Percentiles rank a stretch among this genome's conserved stretches.
phyloP scores from a whole-genome alignment of 768 basidiomycete genomes.

The Lactarius hengduanensis region DNA sequence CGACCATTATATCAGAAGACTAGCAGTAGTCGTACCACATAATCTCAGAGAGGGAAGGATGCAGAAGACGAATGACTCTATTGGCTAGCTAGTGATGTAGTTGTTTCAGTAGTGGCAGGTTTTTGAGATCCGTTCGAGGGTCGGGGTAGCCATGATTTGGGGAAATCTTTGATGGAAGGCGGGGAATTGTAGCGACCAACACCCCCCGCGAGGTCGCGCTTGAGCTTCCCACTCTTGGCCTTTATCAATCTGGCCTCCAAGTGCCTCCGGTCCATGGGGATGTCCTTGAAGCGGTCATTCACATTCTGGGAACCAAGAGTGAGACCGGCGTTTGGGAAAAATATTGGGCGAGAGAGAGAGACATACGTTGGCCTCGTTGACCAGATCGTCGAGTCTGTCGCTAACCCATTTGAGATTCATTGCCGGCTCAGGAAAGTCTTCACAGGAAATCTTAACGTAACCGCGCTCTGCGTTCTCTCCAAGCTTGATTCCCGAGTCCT shows the following conservation, averaged over 20 bases:
- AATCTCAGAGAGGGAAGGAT: background rate
- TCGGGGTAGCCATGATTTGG: conserved; percentile 29
- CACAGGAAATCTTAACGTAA: conserved; percentile 88
- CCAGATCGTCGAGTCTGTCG: conserved; percentile 75
- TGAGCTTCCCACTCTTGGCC: conserved; percentile 62
- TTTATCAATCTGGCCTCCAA: conserved; percentile 69
- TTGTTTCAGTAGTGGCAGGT: background rate
- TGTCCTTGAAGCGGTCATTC: conserved; percentile 50
- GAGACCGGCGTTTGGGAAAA: background rate
- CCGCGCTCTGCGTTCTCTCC: conserved; percentile 58
- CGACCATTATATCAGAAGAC: background rate
- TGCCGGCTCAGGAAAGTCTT: conserved; percentile 74
- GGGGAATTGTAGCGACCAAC: conserved; percentile 25
- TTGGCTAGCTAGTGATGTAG: conserved; percentile 6
- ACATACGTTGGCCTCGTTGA: conserved; percentile 85
- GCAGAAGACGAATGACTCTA: conserved; percentile 6
- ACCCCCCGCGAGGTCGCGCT: conserved; percentile 26
- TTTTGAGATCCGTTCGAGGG: conserved; percentile 30
- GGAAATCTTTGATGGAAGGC: conserved; percentile 29
- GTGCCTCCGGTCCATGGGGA: conserved; percentile 84
- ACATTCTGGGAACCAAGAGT: conserved; percentile 36
- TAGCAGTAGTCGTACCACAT: background rate
- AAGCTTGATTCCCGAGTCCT: conserved; percentile 59
- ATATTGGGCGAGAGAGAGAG: background rate
- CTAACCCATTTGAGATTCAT: conserved; percentile 97